Evolutionary conservation across 1,284 basidiomycete species (phyloP), one percentile per base, ranked within the genome.

Genomic region (Schizophyllum commune): DNA sequence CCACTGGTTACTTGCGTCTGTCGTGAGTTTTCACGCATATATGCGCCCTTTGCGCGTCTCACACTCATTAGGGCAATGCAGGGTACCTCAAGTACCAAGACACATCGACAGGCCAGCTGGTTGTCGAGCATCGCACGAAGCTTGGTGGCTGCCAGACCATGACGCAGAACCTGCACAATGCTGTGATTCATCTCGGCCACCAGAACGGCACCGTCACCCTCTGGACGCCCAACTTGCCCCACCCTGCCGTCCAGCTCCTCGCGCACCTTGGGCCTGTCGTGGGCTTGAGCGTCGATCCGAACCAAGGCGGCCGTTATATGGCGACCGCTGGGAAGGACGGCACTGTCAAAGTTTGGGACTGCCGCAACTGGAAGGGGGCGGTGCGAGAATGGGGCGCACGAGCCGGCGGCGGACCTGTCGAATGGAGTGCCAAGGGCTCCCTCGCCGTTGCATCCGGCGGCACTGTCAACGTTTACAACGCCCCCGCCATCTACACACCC

Each of bases 11-110:
- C 83, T 99, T 5, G 91, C 87, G 1, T 91, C 86, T 58, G 82
- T 96, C 17, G 91, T 92, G 70, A 64, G 88, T 83, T 27, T 22
- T 51, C 33, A 52, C 56, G 56, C 19, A 27, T 58, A 55, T 58
- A 8, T 33, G 32, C 39, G 15, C 8, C 61, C 13, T 47, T 17
- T 15, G 55, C 58, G 55, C 61, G 55, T 47, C 21, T 32, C 57
- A 61, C 21, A 55, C 32, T 20, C 33, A 22, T 20, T 66, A 92
- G 90, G 94, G 95, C 9, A 90, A 94, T 68, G 80, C 85, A 13
- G 96, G 96, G 0, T 94, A 89, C 72, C 80, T 99, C 1, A 96
- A 96, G 77, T 99, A 98, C 75, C 95, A 97, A 76, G 96, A 99
- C 71, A 96, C 93, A 0, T 96, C 95, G 1, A 99, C 96, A 0